phyloP scores from a whole-genome alignment of 2,329 filamentous ascomycete species.

The Metarhizium robertsii region DNA sequence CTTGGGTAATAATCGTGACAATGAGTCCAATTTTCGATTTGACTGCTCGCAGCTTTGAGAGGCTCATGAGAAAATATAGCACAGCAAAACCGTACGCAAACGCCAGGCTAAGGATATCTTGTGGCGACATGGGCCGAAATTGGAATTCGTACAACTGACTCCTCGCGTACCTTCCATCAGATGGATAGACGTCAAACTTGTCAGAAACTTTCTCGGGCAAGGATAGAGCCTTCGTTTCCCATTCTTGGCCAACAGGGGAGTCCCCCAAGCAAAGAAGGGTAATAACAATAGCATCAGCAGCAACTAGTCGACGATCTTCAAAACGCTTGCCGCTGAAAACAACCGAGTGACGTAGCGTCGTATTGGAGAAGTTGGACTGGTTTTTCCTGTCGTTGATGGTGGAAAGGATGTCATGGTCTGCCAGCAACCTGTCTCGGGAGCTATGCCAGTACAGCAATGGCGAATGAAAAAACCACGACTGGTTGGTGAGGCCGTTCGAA shows the following conservation, averaged over 20 bases:
- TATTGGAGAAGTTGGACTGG: conserved; percentile 58
- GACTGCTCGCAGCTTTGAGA: conserved; percentile 62
- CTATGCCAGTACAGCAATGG: conserved; percentile 74
- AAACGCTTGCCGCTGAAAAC: conserved; percentile 78
- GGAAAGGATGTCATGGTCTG: conserved; percentile 52
- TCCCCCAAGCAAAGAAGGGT: conserved; percentile 62
- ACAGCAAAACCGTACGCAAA: conserved; percentile 56
- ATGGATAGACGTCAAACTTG: conserved; percentile 58
- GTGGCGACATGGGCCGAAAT: conserved; percentile 61
- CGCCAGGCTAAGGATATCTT: conserved; percentile 54
- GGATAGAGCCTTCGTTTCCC: conserved; percentile 49
- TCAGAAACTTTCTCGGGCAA: conserved; percentile 39
- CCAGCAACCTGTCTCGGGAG: conserved; percentile 45
- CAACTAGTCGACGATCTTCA: conserved; percentile 54
- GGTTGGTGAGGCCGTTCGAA: conserved; percentile 48
- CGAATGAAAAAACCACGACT: conserved; percentile 74
- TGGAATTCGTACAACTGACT: conserved; percentile 69
- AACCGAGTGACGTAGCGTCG: conserved; percentile 67
- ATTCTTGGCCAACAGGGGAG: conserved; percentile 53
- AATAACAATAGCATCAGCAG: conserved; percentile 70
- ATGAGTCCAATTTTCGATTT: conserved; percentile 68
- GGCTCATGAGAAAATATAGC: conserved; percentile 55
- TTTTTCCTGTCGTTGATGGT: conserved; percentile 60
- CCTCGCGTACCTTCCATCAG: conserved; percentile 40
- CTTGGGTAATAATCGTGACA: conserved; percentile 60